Conservation (phyloP, 2,329 filamentous ascomycete species). For the Aspergillus ochraceus region DNA sequence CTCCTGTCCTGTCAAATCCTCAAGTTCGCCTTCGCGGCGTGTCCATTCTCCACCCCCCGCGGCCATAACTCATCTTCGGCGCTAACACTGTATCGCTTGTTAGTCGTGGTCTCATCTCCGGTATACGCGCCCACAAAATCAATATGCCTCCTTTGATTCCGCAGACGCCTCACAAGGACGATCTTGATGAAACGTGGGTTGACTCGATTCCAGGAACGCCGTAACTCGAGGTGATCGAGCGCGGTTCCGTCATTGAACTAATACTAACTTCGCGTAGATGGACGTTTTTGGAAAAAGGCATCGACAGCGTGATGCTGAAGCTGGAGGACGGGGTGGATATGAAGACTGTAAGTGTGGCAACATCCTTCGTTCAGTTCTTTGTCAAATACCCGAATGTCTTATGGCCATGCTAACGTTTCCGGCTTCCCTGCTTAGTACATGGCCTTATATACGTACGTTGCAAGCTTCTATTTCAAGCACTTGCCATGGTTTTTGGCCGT, state of each 20-base stretch:
- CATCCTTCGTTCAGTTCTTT: not conserved
- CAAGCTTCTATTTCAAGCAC: not conserved
- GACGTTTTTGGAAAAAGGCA: slow-evolving; percentile 83
- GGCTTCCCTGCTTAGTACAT: slow-evolving; percentile 65
- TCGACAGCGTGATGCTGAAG: slow-evolving; percentile 90
- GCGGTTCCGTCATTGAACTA: not conserved
- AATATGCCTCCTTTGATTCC: slow-evolving; percentile 41
- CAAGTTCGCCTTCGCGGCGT: slow-evolving; percentile 2
- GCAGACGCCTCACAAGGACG: slow-evolving; percentile 56
- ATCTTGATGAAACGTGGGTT: slow-evolving; percentile 62
- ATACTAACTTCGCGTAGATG: slow-evolving; percentile 59
- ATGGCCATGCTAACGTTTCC: slow-evolving; percentile 14
- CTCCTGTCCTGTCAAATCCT: not conserved
- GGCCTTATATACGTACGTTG: slow-evolving; percentile 81
- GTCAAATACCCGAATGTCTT: slow-evolving; percentile 1
- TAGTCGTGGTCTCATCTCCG: slow-evolving; percentile 1
- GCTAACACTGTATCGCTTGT: slow-evolving; percentile 1
- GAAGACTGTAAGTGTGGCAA: slow-evolving; percentile 63
- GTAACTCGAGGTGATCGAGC: not conserved
- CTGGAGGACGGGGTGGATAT: slow-evolving; percentile 92
- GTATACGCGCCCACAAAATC: slow-evolving; percentile 10
- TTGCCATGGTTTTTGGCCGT: slow-evolving; percentile 20
- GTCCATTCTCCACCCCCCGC: not conserved
- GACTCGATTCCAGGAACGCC: not conserved
- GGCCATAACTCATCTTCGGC: not conserved